Base-by-base conservation (phyloP, 768 basidiomycete genomes). In the Pisolithus albus region DNA sequence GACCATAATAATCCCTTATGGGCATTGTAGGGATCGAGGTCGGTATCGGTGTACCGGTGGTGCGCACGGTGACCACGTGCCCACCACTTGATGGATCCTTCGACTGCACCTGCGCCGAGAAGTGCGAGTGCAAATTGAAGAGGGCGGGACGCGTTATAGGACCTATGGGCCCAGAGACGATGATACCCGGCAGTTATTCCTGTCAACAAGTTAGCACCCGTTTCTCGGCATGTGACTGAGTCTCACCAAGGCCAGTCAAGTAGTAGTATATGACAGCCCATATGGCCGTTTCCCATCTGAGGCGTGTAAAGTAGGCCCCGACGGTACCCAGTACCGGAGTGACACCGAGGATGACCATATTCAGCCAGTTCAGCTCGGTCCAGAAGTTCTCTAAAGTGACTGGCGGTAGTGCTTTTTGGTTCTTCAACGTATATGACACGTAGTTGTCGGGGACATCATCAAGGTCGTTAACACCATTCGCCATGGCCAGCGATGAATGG, bases 71-170 rank as follows among this genome's bases (percentile, higher is more conserved):
- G 96, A 45, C 94, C 94, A 48, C 96, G 82, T 18, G 86, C 86
- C 96, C 96, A 99, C 96, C 96, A 98, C 69, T 91, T 88, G 73
- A 98, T 95, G 19, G 94, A 96, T 9, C 95, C 95, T 64, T 99
- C 82, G 44, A 95, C 87, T 4, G 95, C 94, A 45, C 96, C 95
- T 1, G 92, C 85, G 47, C 95, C 96, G 9, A 83, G 78, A 18
- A 88, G 61, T 23, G 93, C 90, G 45, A 97, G 81, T 56, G 80
- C 71, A 64, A 92, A 96, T 66, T 97, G 86, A 11, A 98, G 72
- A 16, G 88, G 85, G 53, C 77, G 77, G 4, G 87, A 84, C 34
- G 96, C 96, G 64, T 96, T 97, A 69, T 95, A 99, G 0, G 90
- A 79, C 51, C 96, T 83, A 64, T 99, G 96, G 9, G 96, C 90